Conservation (phyloP, 1,284 basidiomycete genomes). For the Singerocomus rubriflavus region DNA sequence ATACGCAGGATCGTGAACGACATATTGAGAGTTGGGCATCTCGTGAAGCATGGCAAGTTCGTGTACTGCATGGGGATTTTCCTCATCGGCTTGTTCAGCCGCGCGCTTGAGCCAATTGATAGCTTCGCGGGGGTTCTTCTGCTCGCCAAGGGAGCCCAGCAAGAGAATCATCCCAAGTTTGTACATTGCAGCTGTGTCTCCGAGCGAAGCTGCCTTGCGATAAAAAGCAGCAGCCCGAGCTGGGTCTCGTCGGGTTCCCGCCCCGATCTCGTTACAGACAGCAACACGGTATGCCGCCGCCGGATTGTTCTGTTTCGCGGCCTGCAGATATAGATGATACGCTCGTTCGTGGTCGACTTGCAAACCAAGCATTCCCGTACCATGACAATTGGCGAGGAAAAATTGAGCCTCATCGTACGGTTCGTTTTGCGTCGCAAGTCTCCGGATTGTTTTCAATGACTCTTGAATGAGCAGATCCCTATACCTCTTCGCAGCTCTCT, state of each 20-base stretch:
- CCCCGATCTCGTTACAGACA: conserved; percentile 99
- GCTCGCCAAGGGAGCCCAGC: conserved; percentile 82
- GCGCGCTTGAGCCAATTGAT: conserved; percentile 94
- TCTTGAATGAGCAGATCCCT: conserved; percentile 87
- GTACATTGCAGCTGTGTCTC: conserved; percentile 99
- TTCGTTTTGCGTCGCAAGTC: conserved; percentile 85
- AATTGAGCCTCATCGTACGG: conserved; percentile 98
- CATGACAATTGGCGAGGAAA: conserved; percentile 97
- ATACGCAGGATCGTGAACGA: conserved; percentile 73
- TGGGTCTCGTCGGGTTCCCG: conserved; percentile 90
- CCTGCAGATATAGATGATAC: conserved; percentile 97
- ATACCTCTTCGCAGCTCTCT: conserved; percentile 83
- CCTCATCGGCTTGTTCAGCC: conserved; percentile 96
- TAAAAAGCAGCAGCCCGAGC: conserved; percentile 93
- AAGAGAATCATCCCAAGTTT: conserved; percentile 96
- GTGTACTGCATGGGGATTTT: conserved; percentile 97
- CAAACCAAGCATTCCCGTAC: conserved; percentile 91
- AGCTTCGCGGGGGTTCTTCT: conserved; percentile 86
- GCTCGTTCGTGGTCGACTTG: conserved; percentile 97
- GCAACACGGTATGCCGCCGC: conserved; percentile 96
- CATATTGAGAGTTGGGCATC: conserved; percentile 60
- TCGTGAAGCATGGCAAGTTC: conserved; percentile 95
- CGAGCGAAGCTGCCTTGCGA: conserved; percentile 92
- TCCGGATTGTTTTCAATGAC: conserved; percentile 88
- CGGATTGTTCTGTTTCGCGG: conserved; percentile 95